Base-by-base conservation (phyloP, 345 rosid genomes). In the Lumnitzera littorea region DNA sequence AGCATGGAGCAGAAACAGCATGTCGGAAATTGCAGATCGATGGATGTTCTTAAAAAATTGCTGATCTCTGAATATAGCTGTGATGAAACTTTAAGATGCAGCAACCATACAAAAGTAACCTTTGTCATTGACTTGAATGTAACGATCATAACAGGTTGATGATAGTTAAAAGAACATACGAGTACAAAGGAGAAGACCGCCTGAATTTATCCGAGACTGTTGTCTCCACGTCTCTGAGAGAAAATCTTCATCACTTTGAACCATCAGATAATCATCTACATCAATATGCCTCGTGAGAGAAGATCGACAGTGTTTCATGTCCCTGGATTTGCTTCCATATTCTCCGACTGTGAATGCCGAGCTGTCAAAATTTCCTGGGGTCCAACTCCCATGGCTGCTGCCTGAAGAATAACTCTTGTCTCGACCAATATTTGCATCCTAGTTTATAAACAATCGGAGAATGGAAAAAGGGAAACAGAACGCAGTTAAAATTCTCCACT, bases 341-440 rank as follows among this genome's bases (percentile, higher is more conserved):
- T 71, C 79, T 64, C 74, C 51, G 0, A 20, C 55, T 56, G 62
- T 76, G 49, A 63, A 55, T 25, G 62, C 60, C 48, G 76, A 72
- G 16, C 63, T 60, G 24, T 72, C 70, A 1, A 55, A n/a, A 60
- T 64, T 46, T 70, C 63, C 81, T 0, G 95, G 96, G 70, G 78
- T 87, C 86, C 99, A 88, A 62, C 97, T 90, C 56, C 88, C 96
- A 11, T 51, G 84, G 80, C 96, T 90, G 72, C 96, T 94, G 55
- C 62, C 53, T 4, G 87, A 74, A 50, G 69, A 70, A 60, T 54
- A 62, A 68, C 74, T 76, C 43, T 8, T 48, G 61, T 78, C 91
- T 58, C 52, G 76, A 61, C 62, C 75, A 50, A 70, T 58, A 50
- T 73, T 67, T 20, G 72, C 57, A 62, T 70, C 89, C 95, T 87